Base-by-base conservation (phyloP, 2,329 filamentous ascomycete genomes). In the Cryphonectria japonica region DNA sequence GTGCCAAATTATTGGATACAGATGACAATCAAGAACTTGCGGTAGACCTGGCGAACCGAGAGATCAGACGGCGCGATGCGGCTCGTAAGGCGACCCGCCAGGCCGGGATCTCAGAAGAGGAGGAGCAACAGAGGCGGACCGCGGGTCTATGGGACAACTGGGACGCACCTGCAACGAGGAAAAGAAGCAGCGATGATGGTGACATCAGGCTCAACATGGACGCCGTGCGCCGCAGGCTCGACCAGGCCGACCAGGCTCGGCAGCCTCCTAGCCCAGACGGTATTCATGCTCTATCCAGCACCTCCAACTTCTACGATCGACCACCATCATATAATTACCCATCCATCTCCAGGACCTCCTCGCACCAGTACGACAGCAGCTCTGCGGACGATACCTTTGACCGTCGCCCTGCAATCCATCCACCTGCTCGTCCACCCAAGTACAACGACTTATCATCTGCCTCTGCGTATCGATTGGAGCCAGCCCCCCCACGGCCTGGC, bases 11-110 rank as follows among this genome's bases (percentile, higher is more conserved):
- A 1, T 81, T 97, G 19, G 89, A 93, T 76, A 92, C 92, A 0
- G 86, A 86, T 1, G 89, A 94, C 70, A 85, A 97, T 73, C 87
- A 90, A 73, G 91, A 95, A 14, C 82, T 97, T 62, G 94, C 94
- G 0, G 90, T 97, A 8, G 88, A 91, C 74, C 80, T 97, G 41
- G 93, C 93, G 0, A 89, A 91, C 73, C 87, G 88, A 69, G 93
- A 97, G 80, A 87, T 94, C 70, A 84, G 83, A 69, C 86, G 92
- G 59, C 85, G 93, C 74, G 90, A 92, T 75, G 88, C 87, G 19
- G 85, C 84, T 59, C 85, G 89, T 72, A 86, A 83, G 74, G 86
- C 85, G 14, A 88, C 86, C 37, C 85, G 87, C 43, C 85, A 88
- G 74, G 85, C 88, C 37, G 89, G 87, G 0, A 83, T 89, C 1